A percentile compares a stretch with the other conserved stretches of the same genome.
These are phyloP conservation scores for Dovyalis caffra DNA, from an alignment of 345 rosid species.

Conservation along the genomic window DNA sequence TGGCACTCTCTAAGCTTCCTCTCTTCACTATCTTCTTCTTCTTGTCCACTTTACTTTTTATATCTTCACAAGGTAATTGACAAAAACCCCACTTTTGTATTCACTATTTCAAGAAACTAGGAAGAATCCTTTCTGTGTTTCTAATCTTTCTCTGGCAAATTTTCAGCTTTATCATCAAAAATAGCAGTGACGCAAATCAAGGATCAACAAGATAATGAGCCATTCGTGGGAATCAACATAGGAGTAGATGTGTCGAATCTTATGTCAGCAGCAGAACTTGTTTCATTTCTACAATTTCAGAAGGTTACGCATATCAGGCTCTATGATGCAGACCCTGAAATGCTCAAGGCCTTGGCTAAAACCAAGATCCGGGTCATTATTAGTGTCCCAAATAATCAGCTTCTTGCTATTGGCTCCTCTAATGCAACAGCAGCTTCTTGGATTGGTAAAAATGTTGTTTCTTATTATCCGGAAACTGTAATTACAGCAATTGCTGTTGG, in stretches of 20 bases:
- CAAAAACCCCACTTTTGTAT: not conserved
- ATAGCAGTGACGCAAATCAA: constrained; percentile 17
- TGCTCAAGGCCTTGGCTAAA: constrained; percentile 72
- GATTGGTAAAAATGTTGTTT: constrained; percentile 76
- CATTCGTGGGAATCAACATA: constrained; percentile 76
- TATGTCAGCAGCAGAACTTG: constrained; percentile 47
- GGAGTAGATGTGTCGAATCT: constrained; percentile 74
- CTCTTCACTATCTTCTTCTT: constrained; percentile 25
- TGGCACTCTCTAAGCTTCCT: constrained; percentile 52
- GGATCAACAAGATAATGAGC: constrained; percentile 54
- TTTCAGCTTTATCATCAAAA: constrained; percentile 34
- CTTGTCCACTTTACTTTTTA: constrained; percentile 15
- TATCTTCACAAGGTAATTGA: constrained; percentile 24
- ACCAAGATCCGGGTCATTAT: constrained; percentile 87
- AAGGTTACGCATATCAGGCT: constrained; percentile 73
- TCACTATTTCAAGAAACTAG: not conserved
- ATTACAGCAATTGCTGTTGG: constrained; percentile 82
- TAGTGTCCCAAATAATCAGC: constrained; percentile 92
- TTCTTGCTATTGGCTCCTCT: constrained; percentile 89
- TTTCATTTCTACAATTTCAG: constrained; percentile 65
- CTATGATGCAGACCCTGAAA: constrained; percentile 78
- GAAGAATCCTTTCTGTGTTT: not conserved
- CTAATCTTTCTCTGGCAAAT: not conserved
- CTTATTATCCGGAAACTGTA: constrained; percentile 72
- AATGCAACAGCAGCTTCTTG: constrained; percentile 86